Evolutionary conservation across 768 basidiomycete genomes (phyloP), one percentile per base, ranked within the genome.

Genomic region (Tremella yokohamensis): DNA sequence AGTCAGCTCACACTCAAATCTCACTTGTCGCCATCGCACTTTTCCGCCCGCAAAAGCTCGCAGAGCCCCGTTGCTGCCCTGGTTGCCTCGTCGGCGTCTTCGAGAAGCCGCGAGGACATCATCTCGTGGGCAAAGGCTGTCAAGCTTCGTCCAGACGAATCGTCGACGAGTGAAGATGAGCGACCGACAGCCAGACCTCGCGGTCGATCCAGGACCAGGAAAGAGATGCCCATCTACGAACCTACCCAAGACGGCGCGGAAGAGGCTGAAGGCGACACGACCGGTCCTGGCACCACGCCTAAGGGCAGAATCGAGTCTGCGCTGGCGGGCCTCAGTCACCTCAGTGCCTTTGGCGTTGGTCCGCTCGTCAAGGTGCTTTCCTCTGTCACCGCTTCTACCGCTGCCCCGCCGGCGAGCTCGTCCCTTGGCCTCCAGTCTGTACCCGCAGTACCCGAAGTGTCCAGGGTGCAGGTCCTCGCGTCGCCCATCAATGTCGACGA

Each of bases 71-170:
- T 72, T 7, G 70, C 69, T 18, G 65, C 64, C 1, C 49, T 70
- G 54, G 49, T 73, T 11, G 71, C 69, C n/a, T 65, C 71, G 13
- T 70, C 71, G 0, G 62, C 69, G 3, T 66, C 66, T 2, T 70
- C 69, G 2, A 54, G 69, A 20, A 70, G 69, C 45, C 42, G 71
- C 18, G 71, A 73, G 40, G 71, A 73, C 44, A 73, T 73, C 57
- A 63, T 73, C 22, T 62, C 59, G 22, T 73, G 71, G 71, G 60
- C 69, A 22, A 66, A 64, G 39, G 62, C 63, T 12, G 62, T 73
- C 56, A 60, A 63, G 42, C 29, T 59, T 19, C 48, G 61, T 4
- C 60, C 57, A 2, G 18, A 16, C 24, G 49, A 40, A 13, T 3
- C 38, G 52, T 29, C 51, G 24, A 45, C 55, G 26, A 20, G 42